phyloP scores from a whole-genome alignment of 176 grass and related monocot genomes.

The Areca catechu region DNA sequence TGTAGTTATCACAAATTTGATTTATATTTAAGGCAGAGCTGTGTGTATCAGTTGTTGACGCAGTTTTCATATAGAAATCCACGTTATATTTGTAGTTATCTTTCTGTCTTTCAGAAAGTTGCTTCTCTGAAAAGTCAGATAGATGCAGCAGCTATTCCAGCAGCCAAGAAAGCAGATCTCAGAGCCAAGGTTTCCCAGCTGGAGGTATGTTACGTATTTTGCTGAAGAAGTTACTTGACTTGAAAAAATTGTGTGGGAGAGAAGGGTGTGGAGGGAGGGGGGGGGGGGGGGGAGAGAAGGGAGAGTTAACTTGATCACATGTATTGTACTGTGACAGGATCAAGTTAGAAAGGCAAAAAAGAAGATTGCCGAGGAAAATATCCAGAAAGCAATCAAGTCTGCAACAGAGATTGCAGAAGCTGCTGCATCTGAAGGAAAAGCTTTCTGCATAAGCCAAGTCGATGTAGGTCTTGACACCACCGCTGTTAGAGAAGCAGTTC shows the following conservation, averaged over 20 bases:
- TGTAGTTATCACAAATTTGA: no score
- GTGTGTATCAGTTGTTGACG: no score
- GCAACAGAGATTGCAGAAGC: constrained; percentile 55
- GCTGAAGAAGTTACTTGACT: background rate
- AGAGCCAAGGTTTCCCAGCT: constrained; percentile 62
- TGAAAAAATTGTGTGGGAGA: background rate
- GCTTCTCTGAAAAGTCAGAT: constrained; percentile 65
- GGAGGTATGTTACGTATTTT: constrained; percentile 38
- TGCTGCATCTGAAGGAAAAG: constrained; percentile 50
- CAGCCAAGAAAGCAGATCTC: constrained; percentile 77
- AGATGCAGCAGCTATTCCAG: constrained; percentile 74
- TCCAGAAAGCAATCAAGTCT: constrained; percentile 60
- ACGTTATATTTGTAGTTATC: no score
- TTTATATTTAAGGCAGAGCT: no score
- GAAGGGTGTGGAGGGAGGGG: background rate
- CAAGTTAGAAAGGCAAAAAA: constrained; percentile 85
- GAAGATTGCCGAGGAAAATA: constrained; percentile 81
- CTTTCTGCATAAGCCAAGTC: constrained; percentile 44
- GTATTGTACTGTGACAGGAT: constrained; percentile 29
- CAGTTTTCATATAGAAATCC: no score
- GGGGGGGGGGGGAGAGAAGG: no score
- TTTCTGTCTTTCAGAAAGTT: constrained; percentile 56
- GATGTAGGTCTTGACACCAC: constrained; percentile 77
- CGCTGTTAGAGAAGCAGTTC: constrained; percentile 73
- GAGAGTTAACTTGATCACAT: background rate